Evolutionary conservation across 1,139 yeast species (phyloP), one percentile per base, ranked within the genome.

Genomic region (Yamadazyma spencermartinsiae): DNA sequence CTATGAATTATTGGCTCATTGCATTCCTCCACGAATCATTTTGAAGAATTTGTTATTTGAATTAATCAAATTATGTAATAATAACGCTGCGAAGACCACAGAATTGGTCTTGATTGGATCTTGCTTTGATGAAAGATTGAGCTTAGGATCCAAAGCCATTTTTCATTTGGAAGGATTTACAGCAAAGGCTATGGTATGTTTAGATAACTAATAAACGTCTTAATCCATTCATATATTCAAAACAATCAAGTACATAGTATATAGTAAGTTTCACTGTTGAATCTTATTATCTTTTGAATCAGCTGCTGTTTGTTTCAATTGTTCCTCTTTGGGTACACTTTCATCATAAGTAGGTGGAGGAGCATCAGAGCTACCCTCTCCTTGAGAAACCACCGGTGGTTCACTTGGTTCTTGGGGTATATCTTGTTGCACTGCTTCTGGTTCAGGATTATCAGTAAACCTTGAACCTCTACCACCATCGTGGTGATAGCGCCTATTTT

Each of bases 131-230:
- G 97, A 92, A 55, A 76, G 99, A 41, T 70, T 92, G 44, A 79
- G 92, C 46, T 68, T 86, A 44, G 98, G 98, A 1, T 78, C 77
- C 47, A 92, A 92, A 60, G 86, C 92, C 32, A 92, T 92, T 12
- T 92, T 88, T 62, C 99, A 92, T 60, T 67, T 92, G 42, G 99
- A 92, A 63, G 98, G 98, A 1, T 92, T 88, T 58, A 79, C 86
- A 13, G 97, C 98, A 1, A 84, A 79, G 55, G 79, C 81, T 2
- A 92, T 92, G 98, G 80, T 83, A 31, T 69, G 72, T 4, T 53
- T 80, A 27, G 60, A 61, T 29, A 45, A 43, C 15, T 33, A 24
- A 17, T 6, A 20, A 42, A 13, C 15, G n/a, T n/a, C 9, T 19
- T 19, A 7, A 19, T 19, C 21, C 21, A 19, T 19, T 7, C 4